Evolutionary conservation across 2,329 filamentous ascomycete species (phyloP), one percentile per base, ranked within the genome.

Genomic region (Macrophomina tecta): DNA sequence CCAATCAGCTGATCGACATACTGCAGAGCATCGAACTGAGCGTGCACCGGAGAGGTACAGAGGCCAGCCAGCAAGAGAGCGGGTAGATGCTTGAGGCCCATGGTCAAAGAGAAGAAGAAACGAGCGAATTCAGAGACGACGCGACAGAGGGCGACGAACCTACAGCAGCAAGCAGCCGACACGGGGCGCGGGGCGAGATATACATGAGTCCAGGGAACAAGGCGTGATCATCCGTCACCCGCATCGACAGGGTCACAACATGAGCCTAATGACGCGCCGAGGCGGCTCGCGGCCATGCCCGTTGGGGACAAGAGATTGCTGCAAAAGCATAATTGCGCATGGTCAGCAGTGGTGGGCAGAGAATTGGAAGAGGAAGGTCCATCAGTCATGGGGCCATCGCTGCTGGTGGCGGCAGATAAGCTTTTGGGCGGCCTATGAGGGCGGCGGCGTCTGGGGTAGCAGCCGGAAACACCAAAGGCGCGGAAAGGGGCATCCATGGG

Each of bases 1-100:
- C 80, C 80, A 61, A 82, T 82, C 36, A 82, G 68, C 28, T 76
- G 79, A 68, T 82, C 71, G 18, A 81, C 70, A 53, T 77, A 76
- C 69, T 74, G 69, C 5, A 79, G 70, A 32, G n/a, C 38, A 40
- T 67, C 65, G 9, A 11, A 12, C 36, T 53, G 52, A n/a, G 63
- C 63, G 30, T n/a, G 18, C 23, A 30, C 34, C 1, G 52, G 63
- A 8, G 16, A 9, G 28, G 51, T 32, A 18, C 51, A 28, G n/a
- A 65, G 40, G 12, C 23, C 32, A 12, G 51, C 63, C 32, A 65
- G 6, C 63, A 56, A 48, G 55, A 65, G 63, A 46, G 51, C 38
- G 40, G 42, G 18, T 42, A 49, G 14, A 34, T 28, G 32, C 34
- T 65, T 58, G 30, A 65, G 52, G 12, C 51, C 40, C 63, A 65